Conservation (phyloP, 768 basidiomycete species). For the Saitozyma podzolica region DNA sequence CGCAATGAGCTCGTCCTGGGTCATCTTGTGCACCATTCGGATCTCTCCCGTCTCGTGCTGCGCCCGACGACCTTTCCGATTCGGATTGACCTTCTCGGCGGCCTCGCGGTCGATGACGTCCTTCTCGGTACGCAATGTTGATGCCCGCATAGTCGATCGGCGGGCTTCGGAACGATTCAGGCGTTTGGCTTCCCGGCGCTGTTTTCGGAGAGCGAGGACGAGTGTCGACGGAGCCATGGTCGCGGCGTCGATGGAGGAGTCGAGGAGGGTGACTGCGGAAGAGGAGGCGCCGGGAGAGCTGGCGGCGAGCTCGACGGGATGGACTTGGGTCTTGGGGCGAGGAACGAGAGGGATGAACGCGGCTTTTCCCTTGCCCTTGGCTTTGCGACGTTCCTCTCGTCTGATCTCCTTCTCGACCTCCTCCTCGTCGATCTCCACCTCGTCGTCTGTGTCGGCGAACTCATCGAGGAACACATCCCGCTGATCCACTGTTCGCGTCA, state of each 20-base stretch:
- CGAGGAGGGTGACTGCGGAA: slow-evolving; percentile 10
- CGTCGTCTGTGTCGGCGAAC: slow-evolving; percentile 52
- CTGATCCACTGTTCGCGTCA: slow-evolving; percentile 30
- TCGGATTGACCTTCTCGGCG: slow-evolving; percentile 5
- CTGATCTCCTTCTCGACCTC: slow-evolving; percentile 32
- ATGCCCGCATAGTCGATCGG: slow-evolving; percentile 38
- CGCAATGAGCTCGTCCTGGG: slow-evolving; percentile 49
- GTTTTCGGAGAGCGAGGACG: slow-evolving; percentile 36
- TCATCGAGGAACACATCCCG: slow-evolving; percentile 48
- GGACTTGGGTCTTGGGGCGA: slow-evolving; percentile 13
- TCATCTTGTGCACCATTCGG: slow-evolving; percentile 30
- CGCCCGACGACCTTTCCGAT: slow-evolving; percentile 28
- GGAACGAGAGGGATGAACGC: slow-evolving; percentile 33
- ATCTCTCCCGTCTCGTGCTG: slow-evolving; percentile 36
- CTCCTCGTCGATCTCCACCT: slow-evolving; percentile 44
- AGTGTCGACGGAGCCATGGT: slow-evolving; percentile 42
- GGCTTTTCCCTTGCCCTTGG: slow-evolving; percentile 42
- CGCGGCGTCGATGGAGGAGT: slow-evolving; percentile 26
- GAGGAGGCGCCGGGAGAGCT: slow-evolving; percentile 3
- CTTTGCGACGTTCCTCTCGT: slow-evolving; percentile 39
- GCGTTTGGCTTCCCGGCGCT: slow-evolving; percentile 37
- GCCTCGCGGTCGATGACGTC: slow-evolving; percentile 35
- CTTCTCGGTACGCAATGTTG: slow-evolving; percentile 38
- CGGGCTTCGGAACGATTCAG: slow-evolving; percentile 31
- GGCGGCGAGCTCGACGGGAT: not conserved